Evolutionary conservation across 1,139 yeast species (phyloP).

Genomic region (Diutina catenulata): DNA sequence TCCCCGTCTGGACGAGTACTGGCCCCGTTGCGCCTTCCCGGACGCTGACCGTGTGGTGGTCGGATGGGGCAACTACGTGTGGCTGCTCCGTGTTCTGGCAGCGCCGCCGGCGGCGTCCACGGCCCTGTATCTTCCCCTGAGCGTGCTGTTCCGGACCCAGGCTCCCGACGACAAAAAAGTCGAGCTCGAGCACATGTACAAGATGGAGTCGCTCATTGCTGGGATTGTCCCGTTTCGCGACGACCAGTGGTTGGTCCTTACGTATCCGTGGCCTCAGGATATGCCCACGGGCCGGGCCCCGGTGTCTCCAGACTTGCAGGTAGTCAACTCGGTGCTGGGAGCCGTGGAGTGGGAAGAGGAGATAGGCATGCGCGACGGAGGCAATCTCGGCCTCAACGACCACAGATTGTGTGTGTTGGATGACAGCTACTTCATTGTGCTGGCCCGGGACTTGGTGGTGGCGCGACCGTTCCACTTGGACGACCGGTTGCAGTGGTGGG

Average conservation of each 20-base stretch:
- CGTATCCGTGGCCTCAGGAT: constrained; percentile 34
- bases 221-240: constrained; percentile 70
- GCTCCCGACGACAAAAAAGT: constrained; percentile 39
- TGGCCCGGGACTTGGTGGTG: constrained; percentile 74
- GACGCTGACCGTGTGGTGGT: constrained; percentile 60
- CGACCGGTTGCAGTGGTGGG: constrained; percentile 68
- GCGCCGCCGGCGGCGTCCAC: neutral
- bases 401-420: constrained; percentile 43
- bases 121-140: constrained; percentile 22
- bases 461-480: constrained; percentile 56
- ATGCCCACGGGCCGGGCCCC: constrained; percentile 18
- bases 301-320: constrained; percentile 55
- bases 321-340: constrained; percentile 54
- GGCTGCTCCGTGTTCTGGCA: constrained; percentile 41
- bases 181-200: constrained; percentile 42
- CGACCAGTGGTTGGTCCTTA: constrained; percentile 49
- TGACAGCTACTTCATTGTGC: constrained; percentile 50
- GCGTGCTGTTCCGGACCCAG: constrained; percentile 39
- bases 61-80: constrained; percentile 77
- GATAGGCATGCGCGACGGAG: constrained; percentile 48
- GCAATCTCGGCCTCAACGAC: constrained; percentile 67
- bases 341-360: constrained; percentile 80
- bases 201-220: constrained; percentile 53
- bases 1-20: constrained; percentile 69
- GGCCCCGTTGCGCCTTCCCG: constrained; percentile 66